Conservation (phyloP, 2,329 filamentous ascomycete genomes). For the Gnomoniopsis sp. region DNA sequence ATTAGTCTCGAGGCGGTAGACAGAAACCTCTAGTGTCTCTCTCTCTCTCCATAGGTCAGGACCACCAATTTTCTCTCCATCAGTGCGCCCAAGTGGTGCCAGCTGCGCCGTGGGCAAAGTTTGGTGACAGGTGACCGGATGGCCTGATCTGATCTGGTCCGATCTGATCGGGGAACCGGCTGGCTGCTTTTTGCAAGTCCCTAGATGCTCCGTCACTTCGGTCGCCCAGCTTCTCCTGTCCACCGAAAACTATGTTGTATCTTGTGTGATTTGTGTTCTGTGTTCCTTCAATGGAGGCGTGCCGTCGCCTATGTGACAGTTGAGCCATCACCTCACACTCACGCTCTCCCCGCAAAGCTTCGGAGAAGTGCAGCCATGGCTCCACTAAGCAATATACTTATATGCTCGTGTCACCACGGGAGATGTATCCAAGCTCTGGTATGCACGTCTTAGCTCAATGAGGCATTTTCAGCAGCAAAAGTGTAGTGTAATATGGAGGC, state of each 20-base stretch:
- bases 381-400: too few species aligned
- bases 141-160: not conserved
- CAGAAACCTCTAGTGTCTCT: not conserved
- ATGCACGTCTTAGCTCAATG: conserved; percentile 3
- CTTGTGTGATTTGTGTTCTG: too few species aligned
- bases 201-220: not conserved
- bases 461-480: too few species aligned
- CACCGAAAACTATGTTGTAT: too few species aligned
- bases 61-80: too few species aligned
- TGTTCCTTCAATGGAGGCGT: not conserved
- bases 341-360: too few species aligned
- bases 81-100: not conserved
- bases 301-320: conserved; percentile 8
- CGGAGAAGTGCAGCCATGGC: too few species aligned
- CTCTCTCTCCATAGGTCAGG: too few species aligned
- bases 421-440: conserved; percentile 4
- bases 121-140: not conserved
- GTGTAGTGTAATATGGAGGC: too few species aligned
- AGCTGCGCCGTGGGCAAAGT: not conserved
- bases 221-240: not conserved
- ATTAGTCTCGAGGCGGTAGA: not conserved
- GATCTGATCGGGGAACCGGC: conserved; percentile 2
- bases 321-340: conserved; percentile 10
- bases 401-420: not conserved
- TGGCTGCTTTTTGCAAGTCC: not conserved